phyloP scores from a whole-genome alignment of 345 rosid species.

The Sapria himalayana region DNA sequence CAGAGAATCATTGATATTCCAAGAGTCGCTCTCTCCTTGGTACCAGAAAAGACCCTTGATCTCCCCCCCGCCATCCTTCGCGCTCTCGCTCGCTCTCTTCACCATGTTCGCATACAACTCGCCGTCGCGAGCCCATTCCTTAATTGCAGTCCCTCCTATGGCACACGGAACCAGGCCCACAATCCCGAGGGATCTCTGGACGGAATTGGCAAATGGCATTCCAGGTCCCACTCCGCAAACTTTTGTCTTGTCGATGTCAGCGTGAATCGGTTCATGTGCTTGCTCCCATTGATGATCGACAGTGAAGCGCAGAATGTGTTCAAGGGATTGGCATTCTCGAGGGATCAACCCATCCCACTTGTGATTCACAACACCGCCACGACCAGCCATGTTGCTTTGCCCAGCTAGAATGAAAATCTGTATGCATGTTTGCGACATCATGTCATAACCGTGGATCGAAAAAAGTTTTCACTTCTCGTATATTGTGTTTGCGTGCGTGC shows the following conservation, averaged over 20 bases:
- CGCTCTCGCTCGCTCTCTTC: conserved; percentile 38
- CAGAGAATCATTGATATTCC: conserved; percentile 28
- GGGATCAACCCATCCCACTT: conserved; percentile 62
- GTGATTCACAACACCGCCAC: conserved; percentile 51
- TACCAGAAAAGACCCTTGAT: conserved; percentile 67
- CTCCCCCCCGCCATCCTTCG: conserved; percentile 39
- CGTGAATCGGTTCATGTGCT: conserved; percentile 66
- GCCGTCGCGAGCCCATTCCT: conserved; percentile 62
- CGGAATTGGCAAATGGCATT: conserved; percentile 56
- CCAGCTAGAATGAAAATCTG: conserved; percentile 75
- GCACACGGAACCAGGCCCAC: conserved; percentile 72
- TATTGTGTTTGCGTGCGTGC: background rate
- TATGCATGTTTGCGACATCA: conserved; percentile 1
- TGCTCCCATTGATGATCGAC: conserved; percentile 47
- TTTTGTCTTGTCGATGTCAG: conserved; percentile 44
- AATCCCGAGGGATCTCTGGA: conserved; percentile 11
- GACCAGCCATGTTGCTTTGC: conserved; percentile 91
- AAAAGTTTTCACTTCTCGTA: too few species aligned
- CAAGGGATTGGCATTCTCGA: conserved; percentile 31
- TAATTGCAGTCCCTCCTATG: conserved; percentile 73
- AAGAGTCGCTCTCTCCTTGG: conserved; percentile 84
- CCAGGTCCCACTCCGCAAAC: conserved; percentile 80
- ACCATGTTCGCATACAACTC: conserved; percentile 52
- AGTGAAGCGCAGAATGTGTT: conserved; percentile 37
- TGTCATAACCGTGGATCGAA: too few species aligned